Base-by-base conservation (phyloP, 2,329 filamentous ascomycete species). In the Pseudocercospora musae region DNA sequence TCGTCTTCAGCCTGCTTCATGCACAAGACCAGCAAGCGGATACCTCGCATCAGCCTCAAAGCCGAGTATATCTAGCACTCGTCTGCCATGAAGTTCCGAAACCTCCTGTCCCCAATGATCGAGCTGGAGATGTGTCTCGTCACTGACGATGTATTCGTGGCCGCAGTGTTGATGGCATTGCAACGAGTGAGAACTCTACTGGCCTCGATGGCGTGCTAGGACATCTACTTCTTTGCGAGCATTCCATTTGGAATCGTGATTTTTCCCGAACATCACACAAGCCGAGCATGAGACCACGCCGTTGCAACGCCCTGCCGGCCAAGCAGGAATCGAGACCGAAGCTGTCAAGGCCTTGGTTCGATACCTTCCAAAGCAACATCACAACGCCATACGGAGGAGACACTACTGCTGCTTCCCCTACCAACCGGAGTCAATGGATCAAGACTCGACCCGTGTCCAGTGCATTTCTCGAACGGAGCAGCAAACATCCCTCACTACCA, bases 261-360 rank as follows among this genome's bases (percentile, higher is more conserved):
- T 37, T 60, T 60, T n/a, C 49, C 49, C 58, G 13, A 55, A 56
- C 23, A 18, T 46, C n/a, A 44, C 31, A 9, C 58, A 55, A 60
- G 58, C 52, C 37, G 25, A 18, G n/a, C 18, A 18, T 9, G 27
- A 48, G 18, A 18, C 27, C 13, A 20, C 6, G 3, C 23, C 23
- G 23, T 8, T 60, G 58, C 13, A 44, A 23, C 3, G 25, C 20
- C 29, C 21, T 55, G 2, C 11, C 13, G 50, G 31, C 0, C 23
- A 60, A 42, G 58, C 58, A 6, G 58, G 58, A 11, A 33, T 60
- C 11, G 58, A 55, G n/a, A 18, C 33, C 11, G 49, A 25, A 1
- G 15, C 58, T 13, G 18, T 60, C 29, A 25, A 20, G 3, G 10
- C n/a, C 2, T 21, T 60, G n/a, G 29, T 10, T 7, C 48, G 9